Conservation (phyloP, 352 stramenopile genomes). For the Globisporangium parvum region DNA sequence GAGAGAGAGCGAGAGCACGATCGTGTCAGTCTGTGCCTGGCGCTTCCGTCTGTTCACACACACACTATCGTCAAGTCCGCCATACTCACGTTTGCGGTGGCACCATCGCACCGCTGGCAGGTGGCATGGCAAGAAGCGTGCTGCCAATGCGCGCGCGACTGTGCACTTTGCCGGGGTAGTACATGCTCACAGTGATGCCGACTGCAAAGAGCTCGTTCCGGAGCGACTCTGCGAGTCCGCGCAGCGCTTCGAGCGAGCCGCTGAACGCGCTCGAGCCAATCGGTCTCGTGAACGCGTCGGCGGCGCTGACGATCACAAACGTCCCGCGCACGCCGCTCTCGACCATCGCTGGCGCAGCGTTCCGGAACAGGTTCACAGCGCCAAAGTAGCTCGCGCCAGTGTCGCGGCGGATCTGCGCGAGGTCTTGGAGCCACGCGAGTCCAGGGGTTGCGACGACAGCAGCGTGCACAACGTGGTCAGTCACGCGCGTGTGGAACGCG, state of each 20-base stretch:
- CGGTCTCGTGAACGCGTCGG: slow-evolving; percentile 40
- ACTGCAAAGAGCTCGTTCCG: slow-evolving; percentile 8
- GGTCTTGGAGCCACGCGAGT: slow-evolving; percentile 50
- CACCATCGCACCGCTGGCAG: background rate
- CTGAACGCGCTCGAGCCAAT: slow-evolving; percentile 88
- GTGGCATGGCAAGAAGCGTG: background rate
- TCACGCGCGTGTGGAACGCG: slow-evolving; percentile 42
- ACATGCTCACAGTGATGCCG: slow-evolving; percentile 13
- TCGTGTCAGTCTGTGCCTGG: background rate
- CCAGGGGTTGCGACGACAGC: slow-evolving; percentile 26
- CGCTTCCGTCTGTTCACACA: background rate
- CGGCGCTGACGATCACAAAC: slow-evolving; percentile 38
- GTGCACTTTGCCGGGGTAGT: slow-evolving; percentile 7
- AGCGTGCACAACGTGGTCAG: slow-evolving; percentile 57
- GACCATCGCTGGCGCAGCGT: slow-evolving; percentile 55
- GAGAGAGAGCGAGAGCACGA: background rate
- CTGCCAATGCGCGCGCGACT: background rate
- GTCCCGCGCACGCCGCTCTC: slow-evolving; percentile 27
- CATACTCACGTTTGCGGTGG: slow-evolving; percentile 1
- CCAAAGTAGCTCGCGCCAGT: slow-evolving; percentile 66
- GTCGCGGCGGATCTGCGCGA: slow-evolving; percentile 26
- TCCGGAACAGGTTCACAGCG: slow-evolving; percentile 49
- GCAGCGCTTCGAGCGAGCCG: slow-evolving; percentile 87
- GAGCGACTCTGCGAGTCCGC: slow-evolving; percentile 89
- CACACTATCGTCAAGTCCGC: background rate